A percentile compares a stretch with the other conserved stretches of the same genome.
Conservation (phyloP, 192 early-diverging fungal genomes). For the Dimargaris xerosporica region DNA sequence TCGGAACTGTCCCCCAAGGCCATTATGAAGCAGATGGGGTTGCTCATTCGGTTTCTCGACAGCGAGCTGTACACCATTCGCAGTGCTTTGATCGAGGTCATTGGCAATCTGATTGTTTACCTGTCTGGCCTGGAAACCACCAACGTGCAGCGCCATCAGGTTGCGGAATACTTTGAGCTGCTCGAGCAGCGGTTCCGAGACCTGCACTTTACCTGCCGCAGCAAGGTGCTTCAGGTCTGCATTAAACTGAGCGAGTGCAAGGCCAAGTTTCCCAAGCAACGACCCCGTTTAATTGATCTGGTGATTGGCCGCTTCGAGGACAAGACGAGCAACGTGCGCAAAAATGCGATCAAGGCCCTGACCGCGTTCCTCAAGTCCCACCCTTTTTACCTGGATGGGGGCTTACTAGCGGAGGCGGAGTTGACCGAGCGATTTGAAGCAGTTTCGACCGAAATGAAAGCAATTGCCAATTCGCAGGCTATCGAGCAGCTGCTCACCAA, state of each 20-base stretch:
- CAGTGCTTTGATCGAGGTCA: constrained; percentile 72
- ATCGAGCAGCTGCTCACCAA: neutral
- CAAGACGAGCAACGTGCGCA: constrained; percentile 78
- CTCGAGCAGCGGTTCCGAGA: constrained; percentile 88
- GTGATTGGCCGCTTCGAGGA: constrained; percentile 73
- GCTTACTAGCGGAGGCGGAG: constrained; percentile 49
- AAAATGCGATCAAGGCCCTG: constrained; percentile 76
- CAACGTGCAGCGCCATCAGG: constrained; percentile 34
- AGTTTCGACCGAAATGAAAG: constrained; percentile 51
- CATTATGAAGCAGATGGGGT: constrained; percentile 77
- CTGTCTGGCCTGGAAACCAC: constrained; percentile 40
- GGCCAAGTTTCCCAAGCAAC: constrained; percentile 56
- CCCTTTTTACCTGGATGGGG: constrained; percentile 80
- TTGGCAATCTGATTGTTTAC: constrained; percentile 70
- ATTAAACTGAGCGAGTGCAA: constrained; percentile 62
- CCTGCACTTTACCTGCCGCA: constrained; percentile 65
- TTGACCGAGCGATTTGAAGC: constrained; percentile 52
- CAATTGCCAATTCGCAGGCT: constrained; percentile 21
- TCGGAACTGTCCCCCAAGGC: constrained; percentile 69
- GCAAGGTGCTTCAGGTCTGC: constrained; percentile 76
- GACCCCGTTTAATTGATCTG: constrained; percentile 49
- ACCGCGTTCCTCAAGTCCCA: constrained; percentile 68
- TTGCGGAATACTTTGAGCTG: constrained; percentile 80
- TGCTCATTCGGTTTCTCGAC: constrained; percentile 73
- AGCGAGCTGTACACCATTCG: constrained; percentile 83